A percentile compares a stretch with the other conserved stretches of the same genome.
phyloP scores from a whole-genome alignment of 495 filamentous ascomycete species.

The Penicillium soppii region DNA sequence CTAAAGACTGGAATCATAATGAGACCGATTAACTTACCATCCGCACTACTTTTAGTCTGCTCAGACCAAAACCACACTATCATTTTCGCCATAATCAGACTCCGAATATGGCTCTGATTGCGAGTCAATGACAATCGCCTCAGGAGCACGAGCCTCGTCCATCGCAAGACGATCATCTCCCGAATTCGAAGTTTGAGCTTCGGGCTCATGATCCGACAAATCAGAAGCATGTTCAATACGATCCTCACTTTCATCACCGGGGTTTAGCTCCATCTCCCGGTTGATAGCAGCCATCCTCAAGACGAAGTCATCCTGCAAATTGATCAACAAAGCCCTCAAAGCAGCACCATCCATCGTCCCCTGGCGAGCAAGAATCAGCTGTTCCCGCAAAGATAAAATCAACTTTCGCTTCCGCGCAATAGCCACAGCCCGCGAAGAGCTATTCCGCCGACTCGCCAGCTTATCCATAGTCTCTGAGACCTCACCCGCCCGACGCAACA shows the following conservation, averaged over 20 bases:
- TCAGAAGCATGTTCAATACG: neutral
- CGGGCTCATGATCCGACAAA: neutral
- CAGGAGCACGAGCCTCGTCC: neutral
- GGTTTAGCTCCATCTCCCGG: constrained; percentile 21
- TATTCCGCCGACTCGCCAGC: constrained; percentile 54
- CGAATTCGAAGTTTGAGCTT: neutral
- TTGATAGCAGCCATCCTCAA: constrained; percentile 66
- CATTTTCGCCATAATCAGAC: neutral
- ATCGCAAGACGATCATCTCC: neutral
- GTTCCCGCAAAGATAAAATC: constrained; percentile 70
- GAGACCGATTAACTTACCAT: neutral
- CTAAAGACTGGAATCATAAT: neutral
- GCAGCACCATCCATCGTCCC: constrained; percentile 65
- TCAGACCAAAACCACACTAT: constrained; percentile 14
- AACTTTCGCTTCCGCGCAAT: constrained; percentile 66
- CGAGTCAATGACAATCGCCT: constrained; percentile 11
- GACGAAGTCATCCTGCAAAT: constrained; percentile 76
- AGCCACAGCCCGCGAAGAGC: constrained; percentile 51
- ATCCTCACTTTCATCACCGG: constrained; percentile 3
- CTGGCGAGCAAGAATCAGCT: constrained; percentile 66
- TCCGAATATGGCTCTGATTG: neutral
- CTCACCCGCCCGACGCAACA: constrained; percentile 65
- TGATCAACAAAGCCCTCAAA: constrained; percentile 63
- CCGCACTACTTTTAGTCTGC: neutral
- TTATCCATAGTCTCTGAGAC: constrained; percentile 61